Evolutionary conservation across 441 rosid species (phyloP).

Genomic region (Populus hybrid): DNA sequence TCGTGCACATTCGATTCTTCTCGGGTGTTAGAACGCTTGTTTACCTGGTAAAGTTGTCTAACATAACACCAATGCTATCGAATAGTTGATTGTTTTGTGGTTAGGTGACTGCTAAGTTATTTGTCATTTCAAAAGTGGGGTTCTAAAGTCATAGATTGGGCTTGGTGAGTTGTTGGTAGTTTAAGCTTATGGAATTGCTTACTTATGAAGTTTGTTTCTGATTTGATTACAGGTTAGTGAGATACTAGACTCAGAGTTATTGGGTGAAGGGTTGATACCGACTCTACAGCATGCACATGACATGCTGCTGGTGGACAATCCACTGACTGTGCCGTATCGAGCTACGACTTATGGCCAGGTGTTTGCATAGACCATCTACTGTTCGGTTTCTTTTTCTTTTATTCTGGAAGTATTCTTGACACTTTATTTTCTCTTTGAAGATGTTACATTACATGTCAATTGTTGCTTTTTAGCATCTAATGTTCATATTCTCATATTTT

Average conservation of each 20-base stretch:
- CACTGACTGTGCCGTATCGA: slow-evolving; percentile 70
- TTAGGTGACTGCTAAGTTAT: too few relatives aligned
- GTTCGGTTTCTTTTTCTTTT: background rate
- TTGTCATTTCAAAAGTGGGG: background rate
- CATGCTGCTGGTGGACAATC: slow-evolving; percentile 73
- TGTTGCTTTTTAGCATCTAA: background rate
- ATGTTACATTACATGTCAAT: background rate
- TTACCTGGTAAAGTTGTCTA: background rate
- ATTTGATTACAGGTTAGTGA: slow-evolving; percentile 70
- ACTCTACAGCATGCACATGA: slow-evolving; percentile 95
- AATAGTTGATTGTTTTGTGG: too few relatives aligned
- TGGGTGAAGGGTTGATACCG: slow-evolving; percentile 98
- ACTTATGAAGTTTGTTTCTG: background rate
- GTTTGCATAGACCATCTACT: background rate
- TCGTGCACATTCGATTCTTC: background rate
- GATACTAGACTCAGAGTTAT: slow-evolving; percentile 87
- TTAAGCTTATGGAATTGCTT: background rate
- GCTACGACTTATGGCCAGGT: slow-evolving; percentile 97
- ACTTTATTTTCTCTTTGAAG: background rate
- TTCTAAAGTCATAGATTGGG: background rate
- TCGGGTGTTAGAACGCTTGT: background rate
- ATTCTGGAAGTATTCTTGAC: background rate
- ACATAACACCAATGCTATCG: background rate
- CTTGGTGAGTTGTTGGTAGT: slow-evolving; percentile 1
- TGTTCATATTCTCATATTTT: background rate